phyloP scores from a whole-genome alignment of 2,329 filamentous ascomycete genomes.

The Fusarium buxicola region DNA sequence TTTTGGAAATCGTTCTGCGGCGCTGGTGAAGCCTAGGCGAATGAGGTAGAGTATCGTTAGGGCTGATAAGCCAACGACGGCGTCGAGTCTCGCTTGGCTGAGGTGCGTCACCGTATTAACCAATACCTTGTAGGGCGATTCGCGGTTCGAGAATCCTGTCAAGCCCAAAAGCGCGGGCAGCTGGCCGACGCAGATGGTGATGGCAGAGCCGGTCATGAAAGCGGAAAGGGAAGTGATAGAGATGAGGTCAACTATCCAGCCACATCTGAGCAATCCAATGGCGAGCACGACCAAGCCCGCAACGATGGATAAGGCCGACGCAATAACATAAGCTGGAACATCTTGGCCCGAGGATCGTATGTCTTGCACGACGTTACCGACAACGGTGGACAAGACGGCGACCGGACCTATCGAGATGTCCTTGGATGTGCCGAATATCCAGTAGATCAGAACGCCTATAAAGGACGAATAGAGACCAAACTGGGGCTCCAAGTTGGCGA shows the following conservation, averaged over 20 bases:
- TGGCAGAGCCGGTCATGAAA: slow-evolving; percentile 96
- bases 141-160: slow-evolving; percentile 77
- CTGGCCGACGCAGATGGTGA: slow-evolving; percentile 89
- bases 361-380: slow-evolving; percentile 81
- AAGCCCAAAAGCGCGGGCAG: slow-evolving; percentile 86
- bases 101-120: slow-evolving; percentile 85
- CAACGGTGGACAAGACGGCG: slow-evolving; percentile 92
- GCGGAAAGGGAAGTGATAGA: slow-evolving; percentile 90
- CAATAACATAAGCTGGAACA: slow-evolving; percentile 73
- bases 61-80: slow-evolving; percentile 88
- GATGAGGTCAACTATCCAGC: slow-evolving; percentile 94
- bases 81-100: slow-evolving; percentile 75
- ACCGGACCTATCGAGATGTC: slow-evolving; percentile 98
- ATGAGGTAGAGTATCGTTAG: slow-evolving; percentile 82
- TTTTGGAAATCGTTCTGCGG: slow-evolving; percentile 76
- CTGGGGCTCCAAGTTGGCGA: slow-evolving; percentile 83
- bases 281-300: slow-evolving; percentile 80
- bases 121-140: slow-evolving; percentile 82
- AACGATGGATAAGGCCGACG: slow-evolving; percentile 82
- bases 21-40: slow-evolving; percentile 71
- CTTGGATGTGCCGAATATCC: slow-evolving; percentile 98
- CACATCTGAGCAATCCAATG: slow-evolving; percentile 82
- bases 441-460: slow-evolving; percentile 94
- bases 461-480: slow-evolving; percentile 91
- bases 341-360: slow-evolving; percentile 68